These are phyloP conservation scores for Taphrina flavorubra DNA, from an alignment of 1,139 yeast genomes.

Conservation along the genomic window DNA sequence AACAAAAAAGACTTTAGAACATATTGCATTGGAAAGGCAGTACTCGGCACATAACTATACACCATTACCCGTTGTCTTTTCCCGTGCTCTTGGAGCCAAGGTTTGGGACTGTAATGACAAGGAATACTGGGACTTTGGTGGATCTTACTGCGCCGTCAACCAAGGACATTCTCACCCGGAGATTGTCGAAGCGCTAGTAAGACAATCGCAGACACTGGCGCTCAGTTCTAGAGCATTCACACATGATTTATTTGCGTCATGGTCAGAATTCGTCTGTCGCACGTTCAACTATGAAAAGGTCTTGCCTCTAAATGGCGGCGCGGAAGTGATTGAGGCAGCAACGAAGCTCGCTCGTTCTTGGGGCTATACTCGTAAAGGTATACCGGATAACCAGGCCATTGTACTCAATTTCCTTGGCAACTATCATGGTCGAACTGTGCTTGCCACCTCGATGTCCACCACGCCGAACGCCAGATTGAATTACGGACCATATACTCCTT, in stretches of 20 bases:
- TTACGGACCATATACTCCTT: constrained; percentile 85
- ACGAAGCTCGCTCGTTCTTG: constrained; percentile 93
- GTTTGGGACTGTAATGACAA: constrained; percentile 98
- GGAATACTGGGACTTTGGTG: constrained; percentile 51
- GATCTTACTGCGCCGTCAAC: constrained; percentile 88
- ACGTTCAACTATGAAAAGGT: constrained; percentile 90
- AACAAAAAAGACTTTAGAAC: background rate
- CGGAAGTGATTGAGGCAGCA: constrained; percentile 90
- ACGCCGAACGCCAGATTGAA: constrained; percentile 88
- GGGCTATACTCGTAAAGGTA: constrained; percentile 90
- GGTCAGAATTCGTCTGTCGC: constrained; percentile 86
- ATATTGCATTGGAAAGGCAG: constrained; percentile 58
- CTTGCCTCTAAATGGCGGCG: constrained; percentile 95
- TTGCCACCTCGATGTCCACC: constrained; percentile 93
- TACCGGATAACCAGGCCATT: constrained; percentile 81
- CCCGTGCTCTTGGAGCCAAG: constrained; percentile 84
- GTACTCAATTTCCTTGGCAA: constrained; percentile 84
- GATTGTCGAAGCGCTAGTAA: constrained; percentile 79
- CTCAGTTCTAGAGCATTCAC: constrained; percentile 92
- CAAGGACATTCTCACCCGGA: constrained; percentile 98
- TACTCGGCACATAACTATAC: constrained; percentile 97
- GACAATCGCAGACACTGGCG: constrained; percentile 84
- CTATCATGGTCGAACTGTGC: constrained; percentile 96
- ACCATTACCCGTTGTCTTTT: constrained; percentile 92
- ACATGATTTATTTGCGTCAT: constrained; percentile 84